Evolutionary conservation across 306 rosid genomes (phyloP), one percentile per base, ranked within the genome.

Genomic region (Trichosanthes cucumerina): DNA sequence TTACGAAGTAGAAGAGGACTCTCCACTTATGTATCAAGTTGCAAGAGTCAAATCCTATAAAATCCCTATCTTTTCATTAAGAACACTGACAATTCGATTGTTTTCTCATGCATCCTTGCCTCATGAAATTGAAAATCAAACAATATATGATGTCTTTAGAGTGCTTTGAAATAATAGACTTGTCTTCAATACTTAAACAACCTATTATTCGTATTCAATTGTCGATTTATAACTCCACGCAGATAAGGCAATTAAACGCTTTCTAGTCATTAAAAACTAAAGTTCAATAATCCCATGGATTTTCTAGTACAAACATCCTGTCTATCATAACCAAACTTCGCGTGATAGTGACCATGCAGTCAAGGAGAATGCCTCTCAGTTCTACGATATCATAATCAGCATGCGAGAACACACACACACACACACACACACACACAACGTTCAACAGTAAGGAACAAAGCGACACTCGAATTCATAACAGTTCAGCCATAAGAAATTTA

Each of bases 291-390:
- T 47, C 39, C 23, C 62, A 43, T 12, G 53, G 46, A 65, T 65
- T 65, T 68, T 68, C 75, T 41, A 74, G 28, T 62, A 74, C 62
- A 47, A 74, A 74, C 60, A 74, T 43, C 78, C 46, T 28, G 9
- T 9, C 44, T 9, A 28, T 3, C 62, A 31, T 26, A 47, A 15
- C 77, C 47, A 26, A 47, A 47, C 41, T 7, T 47, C 43, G 15
- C 10, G 77, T 28, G 39, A 72, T 16, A 26, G 24, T 16, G 59
- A 47, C 5, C 44, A 8, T 14, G 4, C 38, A 46, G 57, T 70
- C n/a, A 44, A 44, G 23, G 38, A 71, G 41, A 43, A 26, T 31
- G 12, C 11, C 76, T 34, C 38, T 24, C 36, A 71, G 57, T 71
- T 46, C 44, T 13, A 15, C n/a, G 11, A 3, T 18, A 16, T 64